Evolutionary conservation across 495 filamentous ascomycete genomes (phyloP), one percentile per base, ranked within the genome.

Genomic region (Chaetomium fimeti): DNA sequence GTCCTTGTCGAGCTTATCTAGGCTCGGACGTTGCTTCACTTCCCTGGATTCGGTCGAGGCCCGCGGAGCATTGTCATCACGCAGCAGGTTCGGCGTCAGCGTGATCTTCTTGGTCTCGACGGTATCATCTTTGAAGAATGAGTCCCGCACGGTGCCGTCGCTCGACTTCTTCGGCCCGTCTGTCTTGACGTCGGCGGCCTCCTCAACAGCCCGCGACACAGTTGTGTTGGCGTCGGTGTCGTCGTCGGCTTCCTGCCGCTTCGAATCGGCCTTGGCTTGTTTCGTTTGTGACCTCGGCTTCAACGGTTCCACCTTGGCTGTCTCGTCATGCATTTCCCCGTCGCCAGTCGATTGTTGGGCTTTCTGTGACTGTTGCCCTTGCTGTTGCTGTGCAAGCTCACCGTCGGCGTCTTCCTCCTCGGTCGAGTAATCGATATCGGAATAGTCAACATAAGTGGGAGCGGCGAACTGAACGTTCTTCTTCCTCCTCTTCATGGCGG

Each of bases 31-130:
- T 55, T 76, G 75, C 60, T 77, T 78, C 45, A 78, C 77, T 60
- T 93, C 89, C 76, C 85, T 88, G 32, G 83, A 82, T 28, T 92
- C 90, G 67, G 68, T 83, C 16, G 85, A 86, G 11, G 77, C 76
- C 55, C 84, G 72, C 8, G 82, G 76, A n/a, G 82, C 83, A 51
- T 78, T 81, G 68, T 97, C 93, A 64, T 98, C 93, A 18, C 94
- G 86, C 43, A 98, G 81, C n/a, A 99, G 80, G 65, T 93, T 96
- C 15, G 94, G 94, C 0, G 94, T 99, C 36, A 99, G 82, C 2
- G 92, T 96, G 65, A 99, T 97, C 80, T 99, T 99, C 76, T 93
- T 90, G 1, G 94, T 97, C 72, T 97, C 95, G 42, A 89, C 87
- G 32, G 87, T 90, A 68, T 98, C 94, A 65, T 98, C 94, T 75